Percentiles rank a stretch among this genome's conserved stretches.
Evolutionary conservation across 2,329 filamentous ascomycete species (phyloP).

Genomic region (Hyphodiscus sp.): DNA sequence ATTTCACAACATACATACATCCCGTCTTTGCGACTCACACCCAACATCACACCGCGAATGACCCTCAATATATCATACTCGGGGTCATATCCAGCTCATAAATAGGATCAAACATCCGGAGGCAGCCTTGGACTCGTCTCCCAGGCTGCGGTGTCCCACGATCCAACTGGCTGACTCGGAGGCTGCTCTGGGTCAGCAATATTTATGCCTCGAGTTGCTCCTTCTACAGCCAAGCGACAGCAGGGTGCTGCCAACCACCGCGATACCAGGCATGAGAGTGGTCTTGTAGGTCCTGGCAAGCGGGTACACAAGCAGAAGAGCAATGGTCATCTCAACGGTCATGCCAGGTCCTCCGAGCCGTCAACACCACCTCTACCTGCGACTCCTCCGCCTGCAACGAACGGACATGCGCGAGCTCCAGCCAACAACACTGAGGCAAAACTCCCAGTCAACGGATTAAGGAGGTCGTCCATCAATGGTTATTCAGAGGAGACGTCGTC

Average conservation of each 20-base stretch:
- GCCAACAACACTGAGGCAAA: slow-evolving; percentile 24
- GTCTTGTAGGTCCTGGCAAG: slow-evolving; percentile 72
- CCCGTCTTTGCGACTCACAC: neutral
- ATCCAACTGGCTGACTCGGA: slow-evolving; percentile 29
- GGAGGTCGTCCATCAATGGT: slow-evolving; percentile 44
- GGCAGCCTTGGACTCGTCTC: neutral
- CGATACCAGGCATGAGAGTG: slow-evolving; percentile 80
- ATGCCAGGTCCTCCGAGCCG: slow-evolving; percentile 36
- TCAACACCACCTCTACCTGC: slow-evolving; percentile 34
- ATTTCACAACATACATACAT: neutral
- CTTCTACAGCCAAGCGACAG: slow-evolving; percentile 29
- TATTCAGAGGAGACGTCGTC: slow-evolving; percentile 48
- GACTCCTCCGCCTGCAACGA: slow-evolving; percentile 32
- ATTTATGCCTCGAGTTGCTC: slow-evolving; percentile 29
- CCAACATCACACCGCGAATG: neutral
- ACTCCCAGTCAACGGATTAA: slow-evolving; percentile 34
- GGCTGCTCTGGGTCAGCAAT: slow-evolving; percentile 30
- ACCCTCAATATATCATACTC: neutral
- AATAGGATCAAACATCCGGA: neutral
- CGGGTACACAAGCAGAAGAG: slow-evolving; percentile 49
- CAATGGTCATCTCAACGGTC: slow-evolving; percentile 47
- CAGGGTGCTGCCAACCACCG: slow-evolving; percentile 51
- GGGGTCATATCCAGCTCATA: neutral
- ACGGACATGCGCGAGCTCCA: slow-evolving; percentile 26
- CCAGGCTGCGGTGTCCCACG: slow-evolving; percentile 19